Conservation (phyloP, 2,329 filamentous ascomycete species). For the Fusarium clavum region DNA sequence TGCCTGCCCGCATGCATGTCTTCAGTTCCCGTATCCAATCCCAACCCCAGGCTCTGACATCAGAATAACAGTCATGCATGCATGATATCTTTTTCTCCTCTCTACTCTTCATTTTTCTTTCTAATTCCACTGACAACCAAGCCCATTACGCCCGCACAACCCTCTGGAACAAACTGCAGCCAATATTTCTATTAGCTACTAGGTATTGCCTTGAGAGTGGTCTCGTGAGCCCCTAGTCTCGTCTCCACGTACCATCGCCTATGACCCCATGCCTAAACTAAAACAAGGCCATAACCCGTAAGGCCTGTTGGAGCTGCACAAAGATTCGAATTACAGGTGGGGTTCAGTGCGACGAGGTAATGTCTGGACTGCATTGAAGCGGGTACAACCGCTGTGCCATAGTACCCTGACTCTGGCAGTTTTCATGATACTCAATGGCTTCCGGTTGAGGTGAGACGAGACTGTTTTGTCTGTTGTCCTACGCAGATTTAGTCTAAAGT, state of each 20-base stretch:
- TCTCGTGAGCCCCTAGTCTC: constrained; percentile 29
- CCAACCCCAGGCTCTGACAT: background rate
- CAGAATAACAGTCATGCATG: constrained; percentile 5
- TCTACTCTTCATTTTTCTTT: background rate
- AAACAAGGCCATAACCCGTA: constrained; percentile 28
- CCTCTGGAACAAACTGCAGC: background rate
- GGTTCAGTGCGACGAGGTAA: constrained; percentile 28
- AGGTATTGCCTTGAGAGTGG: constrained; percentile 15
- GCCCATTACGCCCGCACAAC: constrained; percentile 17
- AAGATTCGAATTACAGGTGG: constrained; percentile 32
- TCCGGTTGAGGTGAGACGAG: background rate
- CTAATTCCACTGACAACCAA: constrained; percentile 8
- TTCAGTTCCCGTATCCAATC: background rate
- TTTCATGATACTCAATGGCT: constrained; percentile 3
- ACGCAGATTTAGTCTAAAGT: background rate
- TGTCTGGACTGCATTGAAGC: constrained; percentile 21
- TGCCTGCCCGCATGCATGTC: background rate
- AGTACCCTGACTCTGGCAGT: constrained; percentile 8
- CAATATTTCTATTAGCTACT: constrained; percentile 12
- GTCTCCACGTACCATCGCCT: constrained; percentile 15
- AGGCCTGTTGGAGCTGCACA: constrained; percentile 19
- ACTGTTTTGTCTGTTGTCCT: constrained; percentile 16
- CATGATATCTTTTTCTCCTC: background rate
- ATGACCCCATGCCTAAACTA: constrained; percentile 25
- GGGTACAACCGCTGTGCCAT: constrained; percentile 23